Conservation (phyloP, 2,329 filamentous ascomycete species). For the Trichoderma hamatum region DNA sequence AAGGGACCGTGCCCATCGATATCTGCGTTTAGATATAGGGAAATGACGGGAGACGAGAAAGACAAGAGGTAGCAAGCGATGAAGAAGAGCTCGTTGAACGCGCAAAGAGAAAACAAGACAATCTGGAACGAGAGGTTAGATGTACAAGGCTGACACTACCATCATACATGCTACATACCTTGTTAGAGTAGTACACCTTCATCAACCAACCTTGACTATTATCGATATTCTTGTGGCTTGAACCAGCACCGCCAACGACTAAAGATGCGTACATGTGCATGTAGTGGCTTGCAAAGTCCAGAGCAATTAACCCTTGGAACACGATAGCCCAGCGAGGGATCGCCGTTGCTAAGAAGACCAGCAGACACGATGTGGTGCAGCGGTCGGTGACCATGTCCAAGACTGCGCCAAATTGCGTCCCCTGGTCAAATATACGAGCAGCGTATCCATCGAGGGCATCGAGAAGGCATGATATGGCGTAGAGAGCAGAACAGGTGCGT, state of each 20-base stretch:
- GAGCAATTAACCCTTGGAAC: conserved; percentile 87
- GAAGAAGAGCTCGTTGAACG: conserved; percentile 92
- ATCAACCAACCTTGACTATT: conserved; percentile 82
- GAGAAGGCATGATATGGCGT: conserved; percentile 89
- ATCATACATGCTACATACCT: conserved; percentile 59
- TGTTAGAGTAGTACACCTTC: conserved; percentile 95
- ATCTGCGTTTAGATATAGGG: conserved; percentile 73
- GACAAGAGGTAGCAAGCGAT: conserved; percentile 95
- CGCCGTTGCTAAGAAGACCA: conserved; percentile 92
- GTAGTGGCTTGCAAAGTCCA: conserved; percentile 94
- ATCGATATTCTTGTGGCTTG: conserved; percentile 89
- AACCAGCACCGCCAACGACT: conserved; percentile 68
- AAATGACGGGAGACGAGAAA: conserved; percentile 86
- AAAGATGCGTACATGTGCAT: conserved; percentile 98
- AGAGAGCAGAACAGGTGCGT: conserved; percentile 84
- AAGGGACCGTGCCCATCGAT: conserved; percentile 49
- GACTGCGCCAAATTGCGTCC: conserved; percentile 90
- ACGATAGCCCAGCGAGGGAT: conserved; percentile 91
- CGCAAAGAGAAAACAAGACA: conserved; percentile 87
- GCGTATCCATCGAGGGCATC: conserved; percentile 92
- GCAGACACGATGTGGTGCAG: conserved; percentile 89
- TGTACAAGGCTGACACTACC: not conserved
- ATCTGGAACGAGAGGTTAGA: conserved; percentile 54
- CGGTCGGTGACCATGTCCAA: conserved; percentile 98
- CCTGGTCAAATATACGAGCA: conserved; percentile 76